These are phyloP conservation scores for Hamamelis virginiana DNA, from an alignment of 164 flowering plant species.

Conservation along the genomic window DNA sequence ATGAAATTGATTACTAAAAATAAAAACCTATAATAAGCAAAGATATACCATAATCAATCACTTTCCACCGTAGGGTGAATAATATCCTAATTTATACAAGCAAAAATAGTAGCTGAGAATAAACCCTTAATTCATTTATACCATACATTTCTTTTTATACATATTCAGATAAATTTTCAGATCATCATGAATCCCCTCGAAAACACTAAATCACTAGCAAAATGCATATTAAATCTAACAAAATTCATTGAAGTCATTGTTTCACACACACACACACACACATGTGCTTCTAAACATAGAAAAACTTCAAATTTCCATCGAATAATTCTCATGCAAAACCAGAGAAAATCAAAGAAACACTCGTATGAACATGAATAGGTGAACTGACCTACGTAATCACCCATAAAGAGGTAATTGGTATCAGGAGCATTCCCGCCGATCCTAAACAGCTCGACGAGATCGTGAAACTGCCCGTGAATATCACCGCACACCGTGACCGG, in stretches of 20 bases:
- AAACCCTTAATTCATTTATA: too few species aligned
- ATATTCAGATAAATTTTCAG: too few species aligned
- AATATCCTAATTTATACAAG: too few species aligned
- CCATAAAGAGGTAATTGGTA: constrained; percentile 51
- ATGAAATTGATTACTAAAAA: too few species aligned
- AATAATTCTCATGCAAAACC: too few species aligned
- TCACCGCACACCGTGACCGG: constrained; percentile 55
- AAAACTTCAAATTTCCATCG: not conserved
- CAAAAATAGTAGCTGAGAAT: too few species aligned
- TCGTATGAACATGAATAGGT: not conserved
- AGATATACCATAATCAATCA: too few species aligned
- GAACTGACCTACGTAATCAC: constrained; percentile 44
- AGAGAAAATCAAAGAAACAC: not conserved
- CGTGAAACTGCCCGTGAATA: constrained; percentile 48
- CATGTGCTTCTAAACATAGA: not conserved
- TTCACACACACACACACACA: too few species aligned
- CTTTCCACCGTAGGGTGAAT: too few species aligned
- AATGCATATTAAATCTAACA: not conserved
- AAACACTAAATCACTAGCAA: not conserved
- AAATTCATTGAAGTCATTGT: not conserved
- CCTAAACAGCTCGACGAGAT: constrained; percentile 46
- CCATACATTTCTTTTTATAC: too few species aligned
- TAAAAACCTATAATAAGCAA: too few species aligned
- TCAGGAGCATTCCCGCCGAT: constrained; percentile 48
- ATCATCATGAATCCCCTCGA: too few species aligned